phyloP scores from a whole-genome alignment of 768 basidiomycete species.

The Suillus variegatus region DNA sequence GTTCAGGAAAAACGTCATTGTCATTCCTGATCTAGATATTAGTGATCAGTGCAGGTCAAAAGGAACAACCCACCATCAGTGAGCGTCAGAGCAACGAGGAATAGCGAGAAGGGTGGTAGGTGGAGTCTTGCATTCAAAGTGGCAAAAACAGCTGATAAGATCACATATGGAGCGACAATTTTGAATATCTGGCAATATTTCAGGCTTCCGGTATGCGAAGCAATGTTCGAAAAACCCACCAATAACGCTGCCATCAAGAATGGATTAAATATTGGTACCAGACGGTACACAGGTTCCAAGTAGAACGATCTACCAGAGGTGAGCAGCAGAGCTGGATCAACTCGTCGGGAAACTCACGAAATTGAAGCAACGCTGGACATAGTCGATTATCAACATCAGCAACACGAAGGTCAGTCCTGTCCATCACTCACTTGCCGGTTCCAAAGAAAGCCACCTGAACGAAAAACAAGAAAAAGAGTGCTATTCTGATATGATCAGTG shows the following conservation, averaged over 20 bases:
- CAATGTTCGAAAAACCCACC: slow-evolving; percentile 37
- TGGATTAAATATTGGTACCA: slow-evolving; percentile 84
- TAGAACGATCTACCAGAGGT: slow-evolving; percentile 66
- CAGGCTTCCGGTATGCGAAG: not conserved
- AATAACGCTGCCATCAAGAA: slow-evolving; percentile 79
- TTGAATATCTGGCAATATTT: slow-evolving; percentile 64
- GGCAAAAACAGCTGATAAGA: slow-evolving; percentile 69
- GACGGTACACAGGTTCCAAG: slow-evolving; percentile 82
- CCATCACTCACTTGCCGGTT: slow-evolving; percentile 67
- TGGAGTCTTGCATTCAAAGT: slow-evolving; percentile 65
- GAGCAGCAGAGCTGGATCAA: not conserved
- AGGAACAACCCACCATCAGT: slow-evolving; percentile 54
- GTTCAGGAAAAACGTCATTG: slow-evolving; percentile 79
- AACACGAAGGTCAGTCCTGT: not conserved
- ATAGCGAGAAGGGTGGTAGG: slow-evolving; percentile 79
- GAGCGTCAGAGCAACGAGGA: slow-evolving; percentile 73
- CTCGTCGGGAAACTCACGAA: slow-evolving; percentile 49
- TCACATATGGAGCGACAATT: slow-evolving; percentile 77
- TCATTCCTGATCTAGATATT: slow-evolving; percentile 59
- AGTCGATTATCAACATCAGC: slow-evolving; percentile 5
- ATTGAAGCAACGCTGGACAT: slow-evolving; percentile 73
- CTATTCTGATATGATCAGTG: slow-evolving; percentile 68
- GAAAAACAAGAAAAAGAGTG: slow-evolving; percentile 82
- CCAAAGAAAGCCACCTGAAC: slow-evolving; percentile 88
- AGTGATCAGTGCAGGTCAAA: slow-evolving; percentile 14